Evolutionary conservation across 371 early-diverging fungal species (phyloP), one percentile per base, ranked within the genome.

Genomic region (Mucor saturninus): DNA sequence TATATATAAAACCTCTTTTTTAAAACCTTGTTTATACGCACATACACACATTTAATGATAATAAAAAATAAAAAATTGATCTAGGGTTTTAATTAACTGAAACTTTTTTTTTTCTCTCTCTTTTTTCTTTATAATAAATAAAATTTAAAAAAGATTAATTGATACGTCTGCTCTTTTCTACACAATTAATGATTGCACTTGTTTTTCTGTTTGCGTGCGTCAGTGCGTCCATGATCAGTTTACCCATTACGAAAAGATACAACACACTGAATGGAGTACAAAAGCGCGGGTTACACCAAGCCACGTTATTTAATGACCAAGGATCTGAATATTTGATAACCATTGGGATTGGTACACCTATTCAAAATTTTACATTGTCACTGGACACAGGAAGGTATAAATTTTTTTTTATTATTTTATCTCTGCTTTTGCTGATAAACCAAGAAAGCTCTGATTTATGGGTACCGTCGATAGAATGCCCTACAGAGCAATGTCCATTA

Each of bases 371-470:
- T 54, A 57, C 56, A 8, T 58, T 69, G 2, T 52, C 69, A 10
- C 48, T 69, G 26, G 69, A 69, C 26, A 69, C 69, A 10, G 69
- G 69, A 42, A 68, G 68, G 59, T 59, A 21, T 21, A 49, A 29
- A 15, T 2, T 13, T 13, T 13, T 7, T 42, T 42, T 10, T 4
- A 35, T 4, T 35, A 42, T 38, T 6, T 38, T 6, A 38, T 13
- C 9, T 42, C 4, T 13, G 43, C 43, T 14, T 42, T 4, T 3
- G n/a, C n/a, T 5, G n/a, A 21, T 14, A 14, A 31, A 30, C 11
- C 26, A 50, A 50, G 11, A 31, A 43, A 68, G 68, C 35, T 40
- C 69, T 50, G 72, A 72, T 62, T 29, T 72, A 15, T 72, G 72
- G 72, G 46, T 72, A 4, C 72, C 72, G 52, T 61, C 59, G 1